Evolutionary conservation across 2,329 filamentous ascomycete genomes (phyloP).

Genomic region (Alternaria sp.): DNA sequence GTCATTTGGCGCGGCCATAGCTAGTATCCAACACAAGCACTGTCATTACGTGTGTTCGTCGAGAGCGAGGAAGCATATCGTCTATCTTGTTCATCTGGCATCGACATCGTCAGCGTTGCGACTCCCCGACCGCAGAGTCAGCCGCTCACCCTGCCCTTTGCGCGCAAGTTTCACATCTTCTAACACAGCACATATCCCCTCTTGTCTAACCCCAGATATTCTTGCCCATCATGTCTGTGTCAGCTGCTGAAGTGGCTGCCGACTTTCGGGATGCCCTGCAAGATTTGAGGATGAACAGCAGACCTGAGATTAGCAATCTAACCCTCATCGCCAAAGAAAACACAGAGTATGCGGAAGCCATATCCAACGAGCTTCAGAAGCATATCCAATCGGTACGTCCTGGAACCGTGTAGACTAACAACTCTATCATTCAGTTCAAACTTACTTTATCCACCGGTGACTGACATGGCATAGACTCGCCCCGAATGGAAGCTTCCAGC

Average conservation of each 20-base stretch:
- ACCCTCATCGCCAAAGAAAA: slow-evolving; percentile 98
- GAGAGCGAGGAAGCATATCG: slow-evolving; percentile 50
- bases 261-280: slow-evolving; percentile 94
- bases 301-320: slow-evolving; percentile 95
- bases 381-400: slow-evolving; percentile 91
- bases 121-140: slow-evolving; percentile 31
- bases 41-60: slow-evolving; percentile 48
- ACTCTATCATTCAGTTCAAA: not conserved
- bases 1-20: slow-evolving; percentile 49
- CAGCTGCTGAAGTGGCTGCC: slow-evolving; percentile 85
- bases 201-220: slow-evolving; percentile 32
- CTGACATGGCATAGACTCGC: slow-evolving; percentile 69
- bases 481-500: slow-evolving; percentile 90
- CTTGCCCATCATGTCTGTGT: slow-evolving; percentile 66
- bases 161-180: slow-evolving; percentile 20
- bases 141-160: slow-evolving; percentile 25
- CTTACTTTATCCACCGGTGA: slow-evolving; percentile 6
- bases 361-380: slow-evolving; percentile 86
- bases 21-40: slow-evolving; percentile 57
- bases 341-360: slow-evolving; percentile 91
- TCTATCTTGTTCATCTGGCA: slow-evolving; percentile 45
- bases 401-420: not conserved
- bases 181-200: slow-evolving; percentile 14
- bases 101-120: slow-evolving; percentile 36
- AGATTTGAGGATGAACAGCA: slow-evolving; percentile 87